These are phyloP conservation scores for Blastomyces percursus DNA, from an alignment of 2,329 filamentous ascomycete genomes.

Conservation along the genomic window DNA sequence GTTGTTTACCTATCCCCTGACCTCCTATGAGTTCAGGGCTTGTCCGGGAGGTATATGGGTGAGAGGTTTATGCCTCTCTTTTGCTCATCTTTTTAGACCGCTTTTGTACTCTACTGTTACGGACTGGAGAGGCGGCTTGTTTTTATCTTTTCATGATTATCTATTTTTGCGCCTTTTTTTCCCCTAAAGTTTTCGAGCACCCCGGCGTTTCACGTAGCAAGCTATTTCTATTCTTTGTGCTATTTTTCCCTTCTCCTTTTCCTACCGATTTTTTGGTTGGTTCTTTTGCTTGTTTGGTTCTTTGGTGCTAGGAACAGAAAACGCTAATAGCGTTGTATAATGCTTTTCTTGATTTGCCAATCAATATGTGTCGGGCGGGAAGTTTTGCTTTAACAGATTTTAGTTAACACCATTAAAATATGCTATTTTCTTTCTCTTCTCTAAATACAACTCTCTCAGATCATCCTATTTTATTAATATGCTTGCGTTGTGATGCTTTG, in stretches of 20 bases:
- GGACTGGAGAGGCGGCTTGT: slow-evolving; percentile 1
- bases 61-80: background rate
- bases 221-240: slow-evolving; percentile 14
- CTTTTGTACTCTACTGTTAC: slow-evolving; percentile 1
- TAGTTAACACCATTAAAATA: background rate
- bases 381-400: background rate
- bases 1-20: background rate
- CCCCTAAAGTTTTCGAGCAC: background rate
- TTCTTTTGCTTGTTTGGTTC: slow-evolving; percentile 5
- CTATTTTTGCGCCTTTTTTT: background rate
- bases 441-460: background rate
- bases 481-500: background rate
- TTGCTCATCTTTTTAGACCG: background rate
- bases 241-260: slow-evolving; percentile 12
- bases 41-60: background rate
- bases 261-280: slow-evolving; percentile 11
- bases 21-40: background rate
- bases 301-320: background rate
- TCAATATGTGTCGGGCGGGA: background rate
- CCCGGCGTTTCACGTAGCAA: slow-evolving; percentile 10
- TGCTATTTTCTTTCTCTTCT: background rate
- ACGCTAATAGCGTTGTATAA: background rate
- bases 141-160: background rate
- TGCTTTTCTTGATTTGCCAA: background rate
- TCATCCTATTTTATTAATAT: background rate